Evolutionary conservation across 2,329 filamentous ascomycete genomes (phyloP).

Genomic region (Penicillium sp.): DNA sequence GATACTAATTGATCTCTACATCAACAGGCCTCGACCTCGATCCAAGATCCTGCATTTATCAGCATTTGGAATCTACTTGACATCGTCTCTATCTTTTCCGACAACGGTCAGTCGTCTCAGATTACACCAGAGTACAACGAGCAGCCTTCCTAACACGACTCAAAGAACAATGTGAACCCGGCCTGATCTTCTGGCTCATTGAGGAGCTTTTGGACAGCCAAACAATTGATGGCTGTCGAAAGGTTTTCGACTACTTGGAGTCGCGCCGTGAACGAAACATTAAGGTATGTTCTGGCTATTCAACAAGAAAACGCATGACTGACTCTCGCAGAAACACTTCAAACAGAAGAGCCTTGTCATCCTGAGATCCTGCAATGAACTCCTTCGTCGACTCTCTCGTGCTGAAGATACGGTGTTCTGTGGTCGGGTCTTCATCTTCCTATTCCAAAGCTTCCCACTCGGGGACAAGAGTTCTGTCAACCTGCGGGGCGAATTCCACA

Average conservation of each 20-base stretch:
- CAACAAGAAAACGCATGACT: constrained; percentile 22
- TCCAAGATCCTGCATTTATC: constrained; percentile 76
- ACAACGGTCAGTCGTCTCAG: constrained; percentile 64
- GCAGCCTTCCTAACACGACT: constrained; percentile 24
- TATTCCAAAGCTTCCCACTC: constrained; percentile 96
- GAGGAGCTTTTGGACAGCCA: constrained; percentile 96
- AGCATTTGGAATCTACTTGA: constrained; percentile 93
- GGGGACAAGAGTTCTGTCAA: constrained; percentile 98
- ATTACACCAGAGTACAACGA: background rate
- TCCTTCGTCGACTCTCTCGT: constrained; percentile 88
- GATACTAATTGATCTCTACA: background rate
- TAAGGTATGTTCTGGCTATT: constrained; percentile 54
- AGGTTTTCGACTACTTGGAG: constrained; percentile 92
- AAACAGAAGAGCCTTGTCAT: constrained; percentile 85
- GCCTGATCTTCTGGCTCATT: constrained; percentile 83
- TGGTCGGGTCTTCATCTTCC: constrained; percentile 94
- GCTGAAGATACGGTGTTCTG: constrained; percentile 98
- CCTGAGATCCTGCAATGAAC: constrained; percentile 90
- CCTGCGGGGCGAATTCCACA: constrained; percentile 90
- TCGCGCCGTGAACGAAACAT: constrained; percentile 88
- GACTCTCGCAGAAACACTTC: constrained; percentile 61
- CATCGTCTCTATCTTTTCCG: constrained; percentile 83
- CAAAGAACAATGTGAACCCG: constrained; percentile 67
- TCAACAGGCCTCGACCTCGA: constrained; percentile 68
- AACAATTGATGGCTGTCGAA: constrained; percentile 86